phyloP scores from a whole-genome alignment of 768 basidiomycete genomes.

The Punctularia strigosozonata region DNA sequence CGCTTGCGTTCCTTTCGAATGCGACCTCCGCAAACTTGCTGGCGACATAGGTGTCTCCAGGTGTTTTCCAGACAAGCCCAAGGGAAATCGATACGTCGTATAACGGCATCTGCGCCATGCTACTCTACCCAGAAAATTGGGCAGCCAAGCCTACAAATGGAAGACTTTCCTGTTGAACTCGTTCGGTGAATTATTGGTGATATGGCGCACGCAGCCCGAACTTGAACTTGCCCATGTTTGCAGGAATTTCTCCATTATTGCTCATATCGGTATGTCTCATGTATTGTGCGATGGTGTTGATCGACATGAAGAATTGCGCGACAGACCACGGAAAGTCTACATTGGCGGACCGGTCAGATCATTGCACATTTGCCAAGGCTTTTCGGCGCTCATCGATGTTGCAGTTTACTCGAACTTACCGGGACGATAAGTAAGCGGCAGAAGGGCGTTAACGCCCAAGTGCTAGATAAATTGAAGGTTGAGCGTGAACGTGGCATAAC shows the following conservation, averaged over 20 bases:
- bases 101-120: too few species aligned
- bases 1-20: too few species aligned
- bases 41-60: too few species aligned
- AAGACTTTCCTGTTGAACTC: constrained; percentile 10
- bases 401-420: constrained; percentile 48
- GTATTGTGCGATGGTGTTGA: not conserved
- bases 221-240: not conserved
- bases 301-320: not conserved
- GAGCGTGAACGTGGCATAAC: constrained; percentile 96
- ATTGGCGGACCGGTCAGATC: constrained; percentile 67
- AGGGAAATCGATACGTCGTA: too few species aligned
- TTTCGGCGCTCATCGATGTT: constrained; percentile 56
- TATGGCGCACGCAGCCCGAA: not conserved
- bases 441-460: constrained; percentile 67
- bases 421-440: constrained; percentile 67
- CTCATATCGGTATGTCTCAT: constrained; percentile 68
- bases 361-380: constrained; percentile 3
- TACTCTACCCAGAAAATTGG: too few species aligned
- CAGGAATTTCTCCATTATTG: constrained; percentile 93
- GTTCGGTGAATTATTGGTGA: constrained; percentile 8
- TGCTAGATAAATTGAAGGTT: constrained; percentile 90
- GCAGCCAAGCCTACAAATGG: constrained; percentile 8
- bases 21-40: too few species aligned
- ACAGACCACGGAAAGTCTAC: constrained; percentile 94
- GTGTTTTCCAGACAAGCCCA: too few species aligned